These are phyloP conservation scores for Citrus cavaleriei DNA, from an alignment of 345 rosid genomes.

Conservation along the genomic window DNA sequence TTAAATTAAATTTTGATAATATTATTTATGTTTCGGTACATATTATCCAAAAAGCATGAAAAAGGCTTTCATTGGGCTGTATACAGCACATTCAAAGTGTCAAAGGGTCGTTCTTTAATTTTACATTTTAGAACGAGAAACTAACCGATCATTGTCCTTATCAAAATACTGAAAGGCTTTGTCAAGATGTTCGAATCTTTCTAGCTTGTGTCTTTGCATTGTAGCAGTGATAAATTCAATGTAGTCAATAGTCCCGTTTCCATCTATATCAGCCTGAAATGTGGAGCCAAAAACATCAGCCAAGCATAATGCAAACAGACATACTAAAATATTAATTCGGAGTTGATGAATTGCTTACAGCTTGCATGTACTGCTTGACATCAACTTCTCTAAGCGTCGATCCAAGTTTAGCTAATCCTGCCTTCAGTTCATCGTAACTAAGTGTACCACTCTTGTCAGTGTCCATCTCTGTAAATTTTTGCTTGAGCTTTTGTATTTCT, in stretches of 20 bases:
- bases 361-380: constrained; percentile 85
- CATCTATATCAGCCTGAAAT: constrained; percentile 84
- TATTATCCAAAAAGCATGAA: neutral
- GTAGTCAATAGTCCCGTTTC: constrained; percentile 79
- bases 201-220: constrained; percentile 82
- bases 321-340: neutral
- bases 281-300: neutral
- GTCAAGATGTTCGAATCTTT: constrained; percentile 64
- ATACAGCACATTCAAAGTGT: neutral
- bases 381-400: constrained; percentile 75
- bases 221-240: constrained; percentile 82
- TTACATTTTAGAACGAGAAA: neutral
- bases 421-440: constrained; percentile 73
- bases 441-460: constrained; percentile 83
- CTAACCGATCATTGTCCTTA: constrained; percentile 80
- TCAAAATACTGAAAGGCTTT: constrained; percentile 87
- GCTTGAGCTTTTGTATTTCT: constrained; percentile 74
- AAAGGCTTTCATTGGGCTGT: neutral
- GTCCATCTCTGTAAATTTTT: constrained; percentile 74
- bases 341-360: constrained; percentile 43
- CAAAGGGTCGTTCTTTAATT: rapidly evolving
- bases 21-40: too few species aligned
- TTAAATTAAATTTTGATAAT: too few species aligned
- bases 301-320: neutral
- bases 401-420: constrained; percentile 70